Base-by-base conservation (phyloP, 257 asterid genomes). In the Solanum chilense region DNA sequence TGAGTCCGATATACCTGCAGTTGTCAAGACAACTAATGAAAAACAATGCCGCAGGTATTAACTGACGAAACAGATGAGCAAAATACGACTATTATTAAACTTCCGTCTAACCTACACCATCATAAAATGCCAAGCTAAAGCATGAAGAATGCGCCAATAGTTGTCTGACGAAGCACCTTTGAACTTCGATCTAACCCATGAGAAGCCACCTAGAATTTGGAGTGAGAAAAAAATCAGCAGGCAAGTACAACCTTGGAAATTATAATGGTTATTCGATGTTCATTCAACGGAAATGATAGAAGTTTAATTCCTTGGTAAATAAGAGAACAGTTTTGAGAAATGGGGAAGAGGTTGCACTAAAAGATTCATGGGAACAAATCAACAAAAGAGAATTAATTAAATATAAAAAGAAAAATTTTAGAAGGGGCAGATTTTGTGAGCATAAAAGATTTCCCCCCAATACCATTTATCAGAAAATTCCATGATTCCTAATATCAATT, bases 131-230 rank as follows among this genome's bases (percentile, higher is more conserved):
- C 74, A 84, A 93, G 89, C 95, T 94, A 95, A 87, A 94, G 91
- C 95, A 92, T 89, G 93, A 94, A 95, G 89, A 94, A 89, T n/a
- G 97, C 81, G 83, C 98, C 98, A 74, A 92, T 89, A 73, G 98
- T 94, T 73, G 99, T 97, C 89, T 93, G 96, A 86, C 95, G 95
- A 84, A 95, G 98, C 94, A 97, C 98, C 92, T 93, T 94, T 66
- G 99, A 92, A 92, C 98, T 94, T 83, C 98, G 95, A 91, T 95
- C 98, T 89, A 97, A 94, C 87, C 99, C 98, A 82, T 97, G 99
- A 84, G 99, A 97, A 86, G 99, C 96, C 92, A 97, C 98, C 99
- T 97, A 89, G 76, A 88, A 58, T 52, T 86, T 85, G 88, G 83
- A 83, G 87, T 90, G 85, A 84, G 76, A 88, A 41, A 82, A 81